Conservation (phyloP, 2,329 filamentous ascomycete species). For the Trichoderma asperellum region DNA sequence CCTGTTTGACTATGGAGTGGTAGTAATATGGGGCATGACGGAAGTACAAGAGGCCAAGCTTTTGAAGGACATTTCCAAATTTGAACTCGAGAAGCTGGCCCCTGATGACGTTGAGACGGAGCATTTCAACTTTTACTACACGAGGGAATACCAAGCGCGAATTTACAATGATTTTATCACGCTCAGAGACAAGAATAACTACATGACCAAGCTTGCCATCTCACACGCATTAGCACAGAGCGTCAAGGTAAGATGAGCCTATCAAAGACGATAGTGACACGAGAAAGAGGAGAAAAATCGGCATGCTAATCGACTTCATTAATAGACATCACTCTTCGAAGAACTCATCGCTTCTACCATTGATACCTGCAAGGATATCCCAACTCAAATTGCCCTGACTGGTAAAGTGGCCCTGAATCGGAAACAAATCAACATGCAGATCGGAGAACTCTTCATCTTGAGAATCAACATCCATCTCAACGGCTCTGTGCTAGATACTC, state of each 20-base stretch:
- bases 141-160: constrained; percentile 92
- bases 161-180: constrained; percentile 99
- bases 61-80: constrained; percentile 90
- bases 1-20: constrained; percentile 94
- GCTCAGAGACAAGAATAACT: constrained; percentile 88
- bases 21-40: constrained; percentile 98
- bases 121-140: constrained; percentile 99
- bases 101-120: constrained; percentile 92
- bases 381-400: constrained; percentile 87
- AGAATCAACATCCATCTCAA: constrained; percentile 98
- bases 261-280: neutral
- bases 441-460: constrained; percentile 96
- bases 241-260: constrained; percentile 68
- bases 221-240: constrained; percentile 94
- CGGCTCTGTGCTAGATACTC: constrained; percentile 92
- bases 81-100: constrained; percentile 86
- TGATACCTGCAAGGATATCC: constrained; percentile 89
- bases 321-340: constrained; percentile 88
- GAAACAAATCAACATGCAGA: constrained; percentile 97
- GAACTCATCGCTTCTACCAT: constrained; percentile 94
- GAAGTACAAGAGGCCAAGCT: constrained; percentile 87
- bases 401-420: constrained; percentile 89
- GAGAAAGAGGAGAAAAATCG: neutral
- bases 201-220: constrained; percentile 97
- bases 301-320: neutral